Evolutionary conservation across 2,329 filamentous ascomycete species (phyloP), one percentile per base, ranked within the genome.

Genomic region (Didymella lethalis): DNA sequence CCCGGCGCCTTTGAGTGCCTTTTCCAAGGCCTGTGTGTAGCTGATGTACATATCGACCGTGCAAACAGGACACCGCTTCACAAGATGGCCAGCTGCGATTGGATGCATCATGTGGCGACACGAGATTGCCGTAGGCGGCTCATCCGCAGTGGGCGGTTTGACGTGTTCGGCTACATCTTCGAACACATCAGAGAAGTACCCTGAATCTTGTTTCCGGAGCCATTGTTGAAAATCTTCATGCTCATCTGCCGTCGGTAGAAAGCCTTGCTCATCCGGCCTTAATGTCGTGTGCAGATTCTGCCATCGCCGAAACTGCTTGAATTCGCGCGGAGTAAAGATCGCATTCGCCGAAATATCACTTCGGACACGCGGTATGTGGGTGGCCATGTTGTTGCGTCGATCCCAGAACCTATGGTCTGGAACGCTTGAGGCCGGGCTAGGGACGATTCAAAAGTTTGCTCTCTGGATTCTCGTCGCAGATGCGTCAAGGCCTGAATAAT

Each of bases 211-310:
- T 31, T 67, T 67, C 41, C 62, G 65, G 12, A 69, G 61, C 72
- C 72, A 74, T 20, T 66, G 60, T 47, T 73, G 69, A 48, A 73
- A 74, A 7, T 70, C 68, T 36, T 70, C 66, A 32, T 73, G 71
- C 44, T 74, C 64, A 32, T 56, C 53, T 10, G 72, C 72, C 3
- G 63, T 68, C 12, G 72, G 71, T 12, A 74, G 60, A 23, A 48
- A 60, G 31, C 64, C 69, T 32, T 65, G 64, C 25, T 69, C 61
- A 8, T 54, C 55, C 7, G 66, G 57, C 25, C 56, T 61, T 11
- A 67, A 36, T n/a, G 61, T 65, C 8, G 65, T 68, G 36, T 64
- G 65, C 32, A 69, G 48, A 34, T 62, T 64, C 25, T 73, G 71
- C 66, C 67, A 74, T 47, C 64, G 64, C 50, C 64, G 64, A 40